phyloP scores from a whole-genome alignment of 2,329 filamentous ascomycete species.

The Trichoderma arundinaceum region DNA sequence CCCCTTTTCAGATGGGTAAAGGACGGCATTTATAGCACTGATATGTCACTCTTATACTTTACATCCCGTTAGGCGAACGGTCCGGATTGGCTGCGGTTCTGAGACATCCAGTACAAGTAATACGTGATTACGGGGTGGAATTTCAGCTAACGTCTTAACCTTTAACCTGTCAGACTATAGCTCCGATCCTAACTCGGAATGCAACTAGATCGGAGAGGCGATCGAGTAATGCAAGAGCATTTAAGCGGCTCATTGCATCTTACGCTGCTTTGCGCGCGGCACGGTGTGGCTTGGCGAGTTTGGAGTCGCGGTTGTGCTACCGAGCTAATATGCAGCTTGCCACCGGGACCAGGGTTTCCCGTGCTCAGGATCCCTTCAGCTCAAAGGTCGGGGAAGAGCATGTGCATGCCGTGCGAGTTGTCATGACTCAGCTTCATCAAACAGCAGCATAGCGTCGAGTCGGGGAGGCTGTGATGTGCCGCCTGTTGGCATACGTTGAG shows the following conservation, averaged over 20 bases:
- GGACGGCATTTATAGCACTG: not conserved
- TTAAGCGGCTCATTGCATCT: not conserved
- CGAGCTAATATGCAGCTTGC: not conserved
- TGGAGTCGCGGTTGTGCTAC: not conserved
- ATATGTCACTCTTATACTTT: conserved; percentile 11
- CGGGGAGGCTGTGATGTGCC: too few relatives aligned
- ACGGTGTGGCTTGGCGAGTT: not conserved
- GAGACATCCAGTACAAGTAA: not conserved
- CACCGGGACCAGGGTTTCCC: not conserved
- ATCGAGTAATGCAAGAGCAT: not conserved
- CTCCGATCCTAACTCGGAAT: conserved; percentile 7
- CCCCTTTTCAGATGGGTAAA: not conserved
- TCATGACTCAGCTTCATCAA: too few relatives aligned
- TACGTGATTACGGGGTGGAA: conserved; percentile 2
- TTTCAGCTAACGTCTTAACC: not conserved
- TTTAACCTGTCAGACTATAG: conserved; percentile 25
- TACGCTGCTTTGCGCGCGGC: not conserved
- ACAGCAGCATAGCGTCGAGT: too few relatives aligned
- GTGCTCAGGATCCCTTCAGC: too few relatives aligned
- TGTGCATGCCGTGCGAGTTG: too few relatives aligned
- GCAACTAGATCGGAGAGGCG: not conserved
- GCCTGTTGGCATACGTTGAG: too few relatives aligned
- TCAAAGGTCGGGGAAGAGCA: too few relatives aligned
- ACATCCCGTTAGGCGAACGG: not conserved
- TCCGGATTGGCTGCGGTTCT: conserved; percentile 2